Base-by-base conservation (phyloP, 2,329 filamentous ascomycete genomes). In the Diaporthe vaccinii region DNA sequence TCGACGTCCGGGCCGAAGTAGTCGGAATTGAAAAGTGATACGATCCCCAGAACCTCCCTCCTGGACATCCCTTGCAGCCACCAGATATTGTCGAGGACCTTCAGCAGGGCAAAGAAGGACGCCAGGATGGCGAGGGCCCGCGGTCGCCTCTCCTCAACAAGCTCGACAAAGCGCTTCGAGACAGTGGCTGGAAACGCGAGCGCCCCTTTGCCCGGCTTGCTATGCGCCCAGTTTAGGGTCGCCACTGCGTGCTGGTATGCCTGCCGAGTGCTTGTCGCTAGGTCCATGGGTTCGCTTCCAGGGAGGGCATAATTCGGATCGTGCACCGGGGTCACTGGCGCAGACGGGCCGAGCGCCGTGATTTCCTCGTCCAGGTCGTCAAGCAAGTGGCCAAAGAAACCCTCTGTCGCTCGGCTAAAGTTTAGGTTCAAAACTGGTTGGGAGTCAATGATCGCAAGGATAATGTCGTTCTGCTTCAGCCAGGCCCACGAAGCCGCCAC, bases 41-140 rank as follows among this genome's bases (percentile, higher is more conserved):
- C 87, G 34, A 93, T 87, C 28, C 92, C 91, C 80, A 91, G 89
- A 22, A 94, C 90, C 78, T 94, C 91, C 73, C 91, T 88, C 22
- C 89, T 88, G 10, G 92, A 89, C 79, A 93, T 92, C 53, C 92
- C 91, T 28, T 91, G 87, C 39, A 94, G 84, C 93, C 93, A 95
- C 93, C 93, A 95, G 22, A 91, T 85, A 22, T 86, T 82, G 76
- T 92, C 89, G 77, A 93, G 85, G 46, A 88, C 87, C 79, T 92
- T 92, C 62, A 94, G 85, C 51, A 93, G 84, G 39, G 91, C 91
- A 79, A 93, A 93, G 81, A 93, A 93, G 81, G 90, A 91, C 9
- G 91, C 91, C 1, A 93, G 86, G 49, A 93, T 91, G 44, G 89
- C 88, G 39, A 93, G 85, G 2, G 91, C 91, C 17, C 91, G 89